phyloP scores from a whole-genome alignment of 2,329 filamentous ascomycete genomes.

The Helminthosporium solani region DNA sequence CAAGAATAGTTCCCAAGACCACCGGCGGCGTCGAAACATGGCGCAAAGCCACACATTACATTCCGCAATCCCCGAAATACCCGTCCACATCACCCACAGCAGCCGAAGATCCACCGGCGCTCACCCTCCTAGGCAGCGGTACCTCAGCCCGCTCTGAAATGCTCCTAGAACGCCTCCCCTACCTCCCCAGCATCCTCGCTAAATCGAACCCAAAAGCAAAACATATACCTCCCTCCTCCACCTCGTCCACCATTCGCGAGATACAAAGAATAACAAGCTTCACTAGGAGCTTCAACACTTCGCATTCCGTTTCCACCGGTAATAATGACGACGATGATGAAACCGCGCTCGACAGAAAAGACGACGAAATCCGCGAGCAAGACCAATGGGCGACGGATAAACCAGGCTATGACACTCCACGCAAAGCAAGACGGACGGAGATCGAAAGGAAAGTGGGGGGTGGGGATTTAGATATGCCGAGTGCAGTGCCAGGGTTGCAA shows the following conservation, averaged over 20 bases:
- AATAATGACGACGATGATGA: constrained; percentile 40
- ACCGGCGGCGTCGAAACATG: constrained; percentile 46
- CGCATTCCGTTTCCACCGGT: constrained; percentile 15
- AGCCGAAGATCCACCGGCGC: constrained; percentile 15
- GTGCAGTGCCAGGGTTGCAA: constrained; percentile 21
- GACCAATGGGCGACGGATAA: constrained; percentile 49
- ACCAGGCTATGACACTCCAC: constrained; percentile 30
- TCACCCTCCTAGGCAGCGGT: constrained; percentile 59
- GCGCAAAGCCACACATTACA: constrained; percentile 24
- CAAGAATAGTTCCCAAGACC: constrained; percentile 21
- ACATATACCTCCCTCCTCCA: constrained; percentile 28
- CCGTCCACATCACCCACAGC: constrained; percentile 3
- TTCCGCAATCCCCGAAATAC: constrained; percentile 15
- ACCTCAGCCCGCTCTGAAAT: constrained; percentile 68
- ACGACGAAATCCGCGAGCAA: too few species aligned
- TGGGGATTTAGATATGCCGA: constrained; percentile 15
- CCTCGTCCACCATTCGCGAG: constrained; percentile 49
- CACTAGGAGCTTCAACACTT: constrained; percentile 39
- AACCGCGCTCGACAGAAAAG: constrained; percentile 26
- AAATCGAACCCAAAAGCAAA: too few species aligned
- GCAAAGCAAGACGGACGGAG: constrained; percentile 19
- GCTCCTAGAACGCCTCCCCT: constrained; percentile 83
- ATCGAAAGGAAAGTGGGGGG: constrained; percentile 15
- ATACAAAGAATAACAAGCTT: constrained; percentile 70
- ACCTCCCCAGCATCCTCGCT: constrained; percentile 67